These are phyloP conservation scores for Eutrema salsugineum DNA, from an alignment of 441 rosid genomes.

Conservation along the genomic window DNA sequence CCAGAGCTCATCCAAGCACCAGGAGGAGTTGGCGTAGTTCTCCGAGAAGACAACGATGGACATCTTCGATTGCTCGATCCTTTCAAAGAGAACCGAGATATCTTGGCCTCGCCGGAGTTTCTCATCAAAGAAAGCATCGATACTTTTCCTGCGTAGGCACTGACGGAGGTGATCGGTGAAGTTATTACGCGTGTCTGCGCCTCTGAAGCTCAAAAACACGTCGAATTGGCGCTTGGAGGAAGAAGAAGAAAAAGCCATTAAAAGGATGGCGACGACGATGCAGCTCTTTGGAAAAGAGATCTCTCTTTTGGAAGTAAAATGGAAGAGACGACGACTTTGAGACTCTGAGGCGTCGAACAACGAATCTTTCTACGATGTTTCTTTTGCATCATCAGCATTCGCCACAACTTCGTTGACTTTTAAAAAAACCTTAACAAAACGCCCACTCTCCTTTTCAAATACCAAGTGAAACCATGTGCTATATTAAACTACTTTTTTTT, in stretches of 20 bases:
- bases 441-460: too few species aligned
- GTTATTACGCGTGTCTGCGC: background rate
- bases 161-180: background rate
- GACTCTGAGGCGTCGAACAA: background rate
- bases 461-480: too few species aligned
- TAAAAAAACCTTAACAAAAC: too few species aligned
- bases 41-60: background rate
- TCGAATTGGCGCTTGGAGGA: conserved; percentile 19
- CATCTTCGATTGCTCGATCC: conserved; percentile 14
- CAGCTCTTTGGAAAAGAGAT: background rate
- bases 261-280: too few species aligned
- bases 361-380: background rate
- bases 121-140: background rate
- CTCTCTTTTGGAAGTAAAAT: background rate
- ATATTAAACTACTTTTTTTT: too few species aligned
- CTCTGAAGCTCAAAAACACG: conserved; percentile 23
- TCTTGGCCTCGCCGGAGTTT: background rate
- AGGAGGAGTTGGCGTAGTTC: conserved; percentile 3
- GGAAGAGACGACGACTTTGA: background rate
- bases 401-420: conserved; percentile 7
- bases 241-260: conserved; percentile 9
- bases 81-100: background rate
- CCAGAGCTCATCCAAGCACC: conserved; percentile 17
- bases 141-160: background rate
- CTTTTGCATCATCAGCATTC: background rate